phyloP scores from a whole-genome alignment of 306 rosid genomes.

The Ziziphus jujuba region DNA sequence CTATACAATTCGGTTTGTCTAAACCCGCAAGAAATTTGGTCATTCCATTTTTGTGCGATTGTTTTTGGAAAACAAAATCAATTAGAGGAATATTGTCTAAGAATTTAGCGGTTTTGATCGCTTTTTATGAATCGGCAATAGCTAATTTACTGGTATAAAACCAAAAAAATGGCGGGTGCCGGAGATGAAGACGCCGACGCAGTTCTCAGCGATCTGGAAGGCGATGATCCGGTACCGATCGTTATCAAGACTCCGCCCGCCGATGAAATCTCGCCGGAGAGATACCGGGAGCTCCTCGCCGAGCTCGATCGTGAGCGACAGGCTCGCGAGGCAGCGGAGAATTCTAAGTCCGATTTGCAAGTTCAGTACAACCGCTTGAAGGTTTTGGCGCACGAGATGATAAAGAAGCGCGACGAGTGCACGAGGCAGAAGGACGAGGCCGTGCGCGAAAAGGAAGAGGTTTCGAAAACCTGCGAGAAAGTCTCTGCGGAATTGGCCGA shows the following conservation, averaged over 20 bases:
- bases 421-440: slow-evolving; percentile 78
- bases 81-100: not conserved
- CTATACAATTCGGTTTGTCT: not conserved
- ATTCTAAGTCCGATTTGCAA: slow-evolving; percentile 64
- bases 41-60: not conserved
- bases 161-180: slow-evolving; percentile 65
- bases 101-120: slow-evolving; percentile 5
- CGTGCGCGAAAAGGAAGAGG: slow-evolving; percentile 69
- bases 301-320: slow-evolving; percentile 92
- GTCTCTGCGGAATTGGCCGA: slow-evolving; percentile 51
- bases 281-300: slow-evolving; percentile 54
- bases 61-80: not conserved
- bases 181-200: slow-evolving; percentile 71
- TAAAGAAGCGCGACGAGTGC: slow-evolving; percentile 79
- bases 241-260: slow-evolving; percentile 29
- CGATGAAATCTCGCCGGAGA: slow-evolving; percentile 66
- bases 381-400: slow-evolving; percentile 79
- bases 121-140: slow-evolving; percentile 28
- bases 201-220: slow-evolving; percentile 93
- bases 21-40: not conserved
- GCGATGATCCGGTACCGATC: slow-evolving; percentile 59
- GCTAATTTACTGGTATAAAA: slow-evolving; percentile 8
- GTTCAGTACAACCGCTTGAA: slow-evolving; percentile 67
- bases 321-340: slow-evolving; percentile 73
- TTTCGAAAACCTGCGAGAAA: slow-evolving; percentile 41